Evolutionary conservation across 371 early-diverging fungal species (phyloP).

Genomic region (Mucor velutinosus): DNA sequence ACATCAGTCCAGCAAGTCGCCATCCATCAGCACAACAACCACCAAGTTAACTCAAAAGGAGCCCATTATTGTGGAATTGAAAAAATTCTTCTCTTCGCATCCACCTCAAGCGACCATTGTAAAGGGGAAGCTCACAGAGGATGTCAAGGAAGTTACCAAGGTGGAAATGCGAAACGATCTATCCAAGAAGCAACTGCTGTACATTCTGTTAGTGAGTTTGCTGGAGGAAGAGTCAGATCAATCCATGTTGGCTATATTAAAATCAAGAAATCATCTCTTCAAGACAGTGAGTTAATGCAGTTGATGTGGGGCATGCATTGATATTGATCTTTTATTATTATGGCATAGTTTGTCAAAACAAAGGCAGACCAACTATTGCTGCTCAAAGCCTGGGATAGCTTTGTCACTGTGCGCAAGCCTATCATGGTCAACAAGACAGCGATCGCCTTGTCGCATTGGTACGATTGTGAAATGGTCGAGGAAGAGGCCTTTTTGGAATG

Average conservation of each 20-base stretch:
- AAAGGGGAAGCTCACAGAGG: constrained; percentile 47
- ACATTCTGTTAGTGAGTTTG: constrained; percentile 59
- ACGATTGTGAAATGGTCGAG: constrained; percentile 73
- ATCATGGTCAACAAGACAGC: constrained; percentile 54
- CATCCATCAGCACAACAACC: constrained; percentile 13
- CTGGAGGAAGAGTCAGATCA: constrained; percentile 52
- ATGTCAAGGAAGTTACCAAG: constrained; percentile 75
- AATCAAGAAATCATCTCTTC: constrained; percentile 52
- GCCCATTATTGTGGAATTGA: constrained; percentile 49
- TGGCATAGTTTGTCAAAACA: constrained; percentile 58
- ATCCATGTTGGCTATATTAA: constrained; percentile 25
- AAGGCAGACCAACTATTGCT: constrained; percentile 61
- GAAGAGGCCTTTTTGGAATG: constrained; percentile 71
- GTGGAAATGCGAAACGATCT: constrained; percentile 77
- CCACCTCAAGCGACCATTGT: constrained; percentile 8
- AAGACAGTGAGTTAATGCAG: constrained; percentile 44
- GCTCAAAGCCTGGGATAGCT: constrained; percentile 68
- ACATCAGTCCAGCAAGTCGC: constrained; percentile 11
- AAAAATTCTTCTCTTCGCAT: constrained; percentile 44
- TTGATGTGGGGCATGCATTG: not conserved
- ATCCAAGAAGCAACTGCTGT: constrained; percentile 67
- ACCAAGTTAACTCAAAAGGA: constrained; percentile 44
- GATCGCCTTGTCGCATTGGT: constrained; percentile 63
- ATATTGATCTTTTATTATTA: not conserved
- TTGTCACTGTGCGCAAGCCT: constrained; percentile 54